These are phyloP conservation scores for Chaetomium olivaceum DNA, from an alignment of 2,329 filamentous ascomycete genomes.

Conservation along the genomic window DNA sequence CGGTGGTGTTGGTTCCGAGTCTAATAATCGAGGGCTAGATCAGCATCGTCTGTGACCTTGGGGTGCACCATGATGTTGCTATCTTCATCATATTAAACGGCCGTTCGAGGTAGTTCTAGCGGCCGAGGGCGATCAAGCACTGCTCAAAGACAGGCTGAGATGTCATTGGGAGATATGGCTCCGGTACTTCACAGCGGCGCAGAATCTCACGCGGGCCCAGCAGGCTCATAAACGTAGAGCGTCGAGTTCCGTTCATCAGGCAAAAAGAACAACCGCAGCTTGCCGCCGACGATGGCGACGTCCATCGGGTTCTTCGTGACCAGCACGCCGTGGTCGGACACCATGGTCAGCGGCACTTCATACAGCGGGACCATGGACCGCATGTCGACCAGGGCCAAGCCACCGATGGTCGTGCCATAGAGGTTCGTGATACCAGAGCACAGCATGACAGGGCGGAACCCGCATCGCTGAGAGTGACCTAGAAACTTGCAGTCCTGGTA, in stretches of 20 bases:
- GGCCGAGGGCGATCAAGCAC: no score
- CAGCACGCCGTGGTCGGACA: constrained; percentile 42
- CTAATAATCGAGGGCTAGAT: no score
- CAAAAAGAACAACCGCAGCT: constrained; percentile 48
- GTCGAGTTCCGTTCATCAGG: constrained; percentile 50
- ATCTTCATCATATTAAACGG: no score
- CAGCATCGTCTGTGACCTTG: no score
- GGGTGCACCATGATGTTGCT: no score
- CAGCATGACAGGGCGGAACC: constrained; percentile 47
- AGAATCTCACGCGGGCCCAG: not conserved
- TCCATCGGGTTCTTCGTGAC: constrained; percentile 54
- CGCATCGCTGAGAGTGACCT: constrained; percentile 42
- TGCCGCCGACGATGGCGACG: constrained; percentile 46
- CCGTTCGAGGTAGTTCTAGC: no score
- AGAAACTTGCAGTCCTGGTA: constrained; percentile 56
- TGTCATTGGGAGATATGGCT: no score
- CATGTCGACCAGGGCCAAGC: constrained; percentile 50
- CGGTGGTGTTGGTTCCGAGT: no score
- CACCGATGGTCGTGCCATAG: constrained; percentile 41
- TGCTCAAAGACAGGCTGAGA: no score
- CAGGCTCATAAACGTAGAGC: constrained; percentile 48
- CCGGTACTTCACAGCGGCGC: no score
- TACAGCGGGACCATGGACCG: constrained; percentile 47
- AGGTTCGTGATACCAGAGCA: constrained; percentile 49
- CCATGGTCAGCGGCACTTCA: constrained; percentile 48